phyloP scores from a whole-genome alignment of 2,329 filamentous ascomycete genomes.

The Triangularia verruculosa region DNA sequence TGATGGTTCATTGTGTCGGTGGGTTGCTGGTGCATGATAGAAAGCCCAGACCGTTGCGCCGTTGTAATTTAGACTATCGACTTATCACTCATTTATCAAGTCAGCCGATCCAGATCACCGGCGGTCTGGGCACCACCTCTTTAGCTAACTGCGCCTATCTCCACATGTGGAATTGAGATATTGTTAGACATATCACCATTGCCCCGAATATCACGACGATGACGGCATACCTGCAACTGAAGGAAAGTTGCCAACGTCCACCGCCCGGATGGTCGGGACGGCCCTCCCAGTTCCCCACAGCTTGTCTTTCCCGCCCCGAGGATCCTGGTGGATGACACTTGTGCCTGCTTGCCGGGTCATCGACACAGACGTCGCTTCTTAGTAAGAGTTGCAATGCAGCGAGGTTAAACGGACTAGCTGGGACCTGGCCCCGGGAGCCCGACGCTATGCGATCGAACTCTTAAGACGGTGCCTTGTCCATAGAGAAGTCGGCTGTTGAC shows the following conservation, averaged over 20 bases:
- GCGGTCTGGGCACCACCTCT: not conserved
- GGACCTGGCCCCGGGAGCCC: not conserved
- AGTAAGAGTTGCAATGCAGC: slow-evolving; percentile 9
- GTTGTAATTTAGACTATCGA: not conserved
- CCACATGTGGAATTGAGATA: too few species aligned
- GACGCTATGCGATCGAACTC: not conserved
- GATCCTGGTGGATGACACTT: slow-evolving; percentile 5
- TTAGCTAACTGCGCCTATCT: too few species aligned
- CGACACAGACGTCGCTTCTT: slow-evolving; percentile 2
- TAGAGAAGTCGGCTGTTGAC: not conserved
- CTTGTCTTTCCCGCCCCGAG: slow-evolving; percentile 8
- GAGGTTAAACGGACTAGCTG: not conserved
- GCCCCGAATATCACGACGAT: not conserved
- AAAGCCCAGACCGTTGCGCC: not conserved
- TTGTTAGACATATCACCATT: too few species aligned
- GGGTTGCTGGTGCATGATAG: too few species aligned
- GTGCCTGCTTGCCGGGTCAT: slow-evolving; percentile 3
- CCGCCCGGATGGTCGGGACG: not conserved
- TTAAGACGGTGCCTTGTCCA: not conserved
- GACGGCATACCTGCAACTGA: not conserved
- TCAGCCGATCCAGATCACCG: not conserved
- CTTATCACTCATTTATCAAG: too few species aligned
- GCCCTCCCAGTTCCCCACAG: not conserved
- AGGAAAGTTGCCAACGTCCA: not conserved
- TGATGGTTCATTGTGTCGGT: too few species aligned